These are phyloP conservation scores for Alternaria incomplexa DNA, from an alignment of 2,329 filamentous ascomycete genomes.

Conservation along the genomic window DNA sequence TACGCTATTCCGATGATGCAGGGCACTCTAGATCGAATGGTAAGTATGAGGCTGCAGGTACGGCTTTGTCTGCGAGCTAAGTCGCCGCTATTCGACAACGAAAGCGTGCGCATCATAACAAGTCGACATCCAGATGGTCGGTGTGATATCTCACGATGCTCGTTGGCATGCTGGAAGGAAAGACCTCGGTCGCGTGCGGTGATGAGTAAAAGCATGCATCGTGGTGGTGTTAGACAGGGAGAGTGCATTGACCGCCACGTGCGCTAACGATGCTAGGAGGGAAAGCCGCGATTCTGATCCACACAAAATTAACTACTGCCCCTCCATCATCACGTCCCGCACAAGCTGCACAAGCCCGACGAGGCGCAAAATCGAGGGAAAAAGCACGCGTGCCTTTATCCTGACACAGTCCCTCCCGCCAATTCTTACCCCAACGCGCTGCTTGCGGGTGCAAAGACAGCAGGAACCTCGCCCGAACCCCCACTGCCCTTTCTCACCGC, in stretches of 20 bases:
- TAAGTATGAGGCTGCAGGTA: conserved; percentile 13
- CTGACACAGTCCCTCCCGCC: conserved; percentile 13
- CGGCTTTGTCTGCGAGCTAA: not conserved
- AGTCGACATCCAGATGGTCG: not conserved
- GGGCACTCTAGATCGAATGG: not conserved
- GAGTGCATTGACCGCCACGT: conserved; percentile 19
- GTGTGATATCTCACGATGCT: not conserved
- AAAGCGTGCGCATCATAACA: not conserved
- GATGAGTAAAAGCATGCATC: not conserved
- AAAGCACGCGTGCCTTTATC: conserved; percentile 19
- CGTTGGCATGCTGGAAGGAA: not conserved
- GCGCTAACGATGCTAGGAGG: conserved; percentile 18
- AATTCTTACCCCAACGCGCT: conserved; percentile 17
- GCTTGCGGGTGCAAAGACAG: conserved; percentile 22
- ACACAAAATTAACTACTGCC: conserved; percentile 25
- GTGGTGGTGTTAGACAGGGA: not conserved
- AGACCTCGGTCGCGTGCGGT: not conserved
- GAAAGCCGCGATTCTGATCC: conserved; percentile 20
- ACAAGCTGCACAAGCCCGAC: conserved; percentile 36
- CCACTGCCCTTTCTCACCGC: conserved; percentile 27
- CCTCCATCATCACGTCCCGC: conserved; percentile 25
- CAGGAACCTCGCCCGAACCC: conserved; percentile 16
- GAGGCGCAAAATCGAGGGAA: conserved; percentile 27
- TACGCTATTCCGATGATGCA: not conserved
- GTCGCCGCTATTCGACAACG: not conserved